These are phyloP conservation scores for Vanrija humicola DNA, from an alignment of 1,284 basidiomycete genomes.

Conservation along the genomic window DNA sequence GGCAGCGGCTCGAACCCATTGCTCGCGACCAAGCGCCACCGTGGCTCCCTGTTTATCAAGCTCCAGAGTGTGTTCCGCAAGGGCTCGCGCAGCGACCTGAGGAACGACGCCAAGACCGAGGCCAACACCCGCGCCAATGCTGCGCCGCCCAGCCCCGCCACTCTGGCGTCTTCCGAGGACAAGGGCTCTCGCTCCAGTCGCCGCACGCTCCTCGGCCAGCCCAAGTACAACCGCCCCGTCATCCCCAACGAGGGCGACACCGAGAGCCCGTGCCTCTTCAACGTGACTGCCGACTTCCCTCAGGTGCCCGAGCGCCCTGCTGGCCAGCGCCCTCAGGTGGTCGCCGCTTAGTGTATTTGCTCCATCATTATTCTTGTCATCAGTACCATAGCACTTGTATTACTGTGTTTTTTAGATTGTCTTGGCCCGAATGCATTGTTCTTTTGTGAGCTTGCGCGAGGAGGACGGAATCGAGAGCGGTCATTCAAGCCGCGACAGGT, in stretches of 20 bases:
- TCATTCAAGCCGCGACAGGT: too few relatives aligned
- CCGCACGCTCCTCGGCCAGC: background rate
- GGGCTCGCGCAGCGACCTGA: slow-evolving; percentile 11
- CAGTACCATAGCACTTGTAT: too few relatives aligned
- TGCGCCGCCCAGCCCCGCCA: background rate
- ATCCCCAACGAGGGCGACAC: slow-evolving; percentile 21
- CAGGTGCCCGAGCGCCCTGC: background rate
- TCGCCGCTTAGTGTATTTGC: too few relatives aligned
- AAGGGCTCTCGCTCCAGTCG: background rate
- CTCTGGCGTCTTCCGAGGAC: background rate
- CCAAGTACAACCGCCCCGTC: slow-evolving; percentile 12
- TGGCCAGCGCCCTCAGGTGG: too few relatives aligned
- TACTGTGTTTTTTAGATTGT: too few relatives aligned
- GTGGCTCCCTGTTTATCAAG: slow-evolving; percentile 5
- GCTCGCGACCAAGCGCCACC: slow-evolving; percentile 1
- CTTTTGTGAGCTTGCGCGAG: too few relatives aligned
- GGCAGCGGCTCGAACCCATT: background rate
- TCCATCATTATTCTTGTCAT: too few relatives aligned
- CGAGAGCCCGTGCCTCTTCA: slow-evolving; percentile 20
- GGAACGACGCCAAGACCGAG: background rate
- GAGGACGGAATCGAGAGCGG: too few relatives aligned
- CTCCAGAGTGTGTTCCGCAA: slow-evolving; percentile 10
- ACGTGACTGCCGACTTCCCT: slow-evolving; percentile 9
- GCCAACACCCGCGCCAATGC: background rate
- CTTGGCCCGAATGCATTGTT: too few relatives aligned